Base-by-base conservation (phyloP, 441 rosid genomes). In the Croton setiger region DNA sequence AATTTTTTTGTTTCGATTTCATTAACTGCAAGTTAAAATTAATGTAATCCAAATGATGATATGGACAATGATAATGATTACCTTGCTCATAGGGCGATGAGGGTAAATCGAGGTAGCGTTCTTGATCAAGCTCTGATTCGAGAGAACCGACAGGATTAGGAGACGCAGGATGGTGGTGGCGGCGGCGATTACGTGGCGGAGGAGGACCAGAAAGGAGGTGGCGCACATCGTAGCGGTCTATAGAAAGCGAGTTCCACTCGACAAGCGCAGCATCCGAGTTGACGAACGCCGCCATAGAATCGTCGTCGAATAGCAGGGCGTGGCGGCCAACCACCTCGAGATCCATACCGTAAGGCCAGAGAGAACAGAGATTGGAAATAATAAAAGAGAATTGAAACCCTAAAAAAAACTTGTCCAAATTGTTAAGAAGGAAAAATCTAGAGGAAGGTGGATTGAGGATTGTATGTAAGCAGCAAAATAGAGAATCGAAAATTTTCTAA, bases 221-320 rank as follows among this genome's bases (percentile, higher is more conserved):
- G 51, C 97, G 98, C 17, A 86, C 96, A 73, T 93, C 97, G 75
- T 91, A 93, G 12, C 98, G 98, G 83, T 93, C 98, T 75, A 93
- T 93, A 67, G 85, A 70, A 60, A 91, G 92, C 65, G 85, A 84
- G 73, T 91, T 88, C 98, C 98, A 93, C 35, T 89, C 96, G 69
- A 93, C 92, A 64, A 93, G 95, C 18, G 96, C 96, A 57, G 64
- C 85, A 23, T 85, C 31, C 10, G 97, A 88, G 85, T 91, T 91
- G 60, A 89, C 96, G 62, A 91, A 93, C 60, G 76, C 83, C 21
- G 94, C 94, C 91, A 70, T 74, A 21, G 87, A 65, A 68, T 93
- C 98, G 68, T 91, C 98, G 83, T 93, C 97, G 78, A 91, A 91
- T 37, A 91, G 83, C 43, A 93, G 87, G 47, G 94, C 96, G 79